Evolutionary conservation across 1,284 basidiomycete species (phyloP), one percentile per base, ranked within the genome.

Genomic region (Trametes sp.): DNA sequence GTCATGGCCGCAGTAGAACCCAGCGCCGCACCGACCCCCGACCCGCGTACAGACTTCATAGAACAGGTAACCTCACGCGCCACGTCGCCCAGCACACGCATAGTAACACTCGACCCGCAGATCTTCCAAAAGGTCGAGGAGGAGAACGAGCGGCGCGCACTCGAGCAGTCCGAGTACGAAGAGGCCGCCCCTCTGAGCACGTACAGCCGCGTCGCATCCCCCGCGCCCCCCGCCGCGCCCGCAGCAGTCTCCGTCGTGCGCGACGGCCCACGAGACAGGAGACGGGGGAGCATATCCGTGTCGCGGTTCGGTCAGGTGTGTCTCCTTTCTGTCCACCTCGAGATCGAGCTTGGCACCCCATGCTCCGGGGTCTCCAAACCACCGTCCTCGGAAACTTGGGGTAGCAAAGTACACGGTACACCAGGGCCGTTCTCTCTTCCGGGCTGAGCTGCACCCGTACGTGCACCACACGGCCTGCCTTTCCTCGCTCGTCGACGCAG

Each of bases 111-210:
- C 16, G 13, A 11, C 35, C 9, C 28, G 11, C 60, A 73, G 71
- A 73, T 73, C 38, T 73, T 70, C 64, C 62, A 67, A 62, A 70
- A 69, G 49, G 70, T 73, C 42, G 71, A 73, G 51, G 63, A 70
- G 57, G 71, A 71, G 64, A 69, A 57, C 59, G 70, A 65, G 41
- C 67, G 69, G 14, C 70, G 71, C 51, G 71, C 71, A 7, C 62
- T 57, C 29, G 65, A 68, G 54, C 54, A 61, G 54, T 38, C 46
- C 23, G 52, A 56, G 57, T 49, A 61, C 50, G 61, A 63, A 35
- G 60, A 41, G 16, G 14, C 31, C 31, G 31, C 31, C 31, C 31
- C 31, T 33, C 21, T 46, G 56, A 4, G 42, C 62, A 54, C 56
- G 42, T 57, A 49, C 54, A 48, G 45, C 59, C 63, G 41, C 50